These are phyloP conservation scores for Lodderomyces elongisporus DNA, from an alignment of 1,139 yeast species.

Conservation along the genomic window DNA sequence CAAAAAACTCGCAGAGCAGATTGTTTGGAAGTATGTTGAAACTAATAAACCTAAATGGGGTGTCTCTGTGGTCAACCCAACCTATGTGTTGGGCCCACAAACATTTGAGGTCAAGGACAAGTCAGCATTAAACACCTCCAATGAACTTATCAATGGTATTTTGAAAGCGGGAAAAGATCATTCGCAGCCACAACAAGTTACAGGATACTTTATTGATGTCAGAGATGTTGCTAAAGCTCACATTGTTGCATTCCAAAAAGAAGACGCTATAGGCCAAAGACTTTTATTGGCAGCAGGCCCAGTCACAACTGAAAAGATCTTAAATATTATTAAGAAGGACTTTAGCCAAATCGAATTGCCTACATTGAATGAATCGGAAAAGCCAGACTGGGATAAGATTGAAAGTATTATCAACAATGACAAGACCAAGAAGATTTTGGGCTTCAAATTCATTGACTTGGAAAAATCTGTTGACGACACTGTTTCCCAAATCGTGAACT, in stretches of 20 bases:
- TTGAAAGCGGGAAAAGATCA: conserved; percentile 10
- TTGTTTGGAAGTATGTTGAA: conserved; percentile 49
- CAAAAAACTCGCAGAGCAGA: conserved; percentile 30
- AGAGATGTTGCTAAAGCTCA: conserved; percentile 51
- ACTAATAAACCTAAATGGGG: conserved; percentile 22
- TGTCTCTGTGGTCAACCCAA: conserved; percentile 26
- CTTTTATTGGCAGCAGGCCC: conserved; percentile 25
- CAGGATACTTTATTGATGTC: conserved; percentile 40
- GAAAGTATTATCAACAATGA: conserved; percentile 10
- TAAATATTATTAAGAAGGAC: conserved; percentile 21
- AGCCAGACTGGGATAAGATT: conserved; percentile 2
- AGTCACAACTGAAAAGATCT: conserved; percentile 18
- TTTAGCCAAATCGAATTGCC: conserved; percentile 15
- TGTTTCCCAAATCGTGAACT: conserved; percentile 23
- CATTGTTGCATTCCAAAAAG: conserved; percentile 28
- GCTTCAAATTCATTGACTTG: conserved; percentile 31
- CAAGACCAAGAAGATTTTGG: conserved; percentile 29
- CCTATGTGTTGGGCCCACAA: conserved; percentile 41
- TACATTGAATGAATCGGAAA: conserved; percentile 7
- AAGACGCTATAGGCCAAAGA: conserved; percentile 22
- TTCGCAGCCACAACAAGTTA: conserved; percentile 13
- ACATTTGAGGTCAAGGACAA: conserved; percentile 23
- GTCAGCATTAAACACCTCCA: conserved; percentile 34
- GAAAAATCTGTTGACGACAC: conserved; percentile 36
- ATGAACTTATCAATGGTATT: conserved; percentile 30